A percentile compares a stretch with the other conserved stretches of the same genome.
phyloP scores from a whole-genome alignment of 2,329 filamentous ascomycete species.

The Cryphonectria carpinicola region DNA sequence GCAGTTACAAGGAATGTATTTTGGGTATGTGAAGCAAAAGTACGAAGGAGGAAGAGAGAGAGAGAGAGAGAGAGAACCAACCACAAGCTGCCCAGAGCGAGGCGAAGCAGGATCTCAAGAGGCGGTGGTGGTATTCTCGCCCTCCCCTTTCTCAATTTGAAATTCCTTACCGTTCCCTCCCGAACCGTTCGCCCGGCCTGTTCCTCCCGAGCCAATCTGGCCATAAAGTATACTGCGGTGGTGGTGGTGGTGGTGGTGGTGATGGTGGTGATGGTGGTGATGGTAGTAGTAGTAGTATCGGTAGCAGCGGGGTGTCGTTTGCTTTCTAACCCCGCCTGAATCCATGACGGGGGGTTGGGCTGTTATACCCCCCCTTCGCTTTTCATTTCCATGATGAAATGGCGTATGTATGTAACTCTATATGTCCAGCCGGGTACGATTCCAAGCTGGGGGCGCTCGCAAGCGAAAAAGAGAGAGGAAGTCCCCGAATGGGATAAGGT shows the following conservation, averaged over 20 bases:
- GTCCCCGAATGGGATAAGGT: background rate
- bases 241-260: background rate
- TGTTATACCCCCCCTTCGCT: background rate
- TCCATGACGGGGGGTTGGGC: background rate
- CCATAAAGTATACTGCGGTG: background rate
- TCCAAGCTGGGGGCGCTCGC: background rate
- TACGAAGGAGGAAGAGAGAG: background rate
- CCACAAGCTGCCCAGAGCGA: slow-evolving; percentile 5
- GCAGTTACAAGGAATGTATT: background rate
- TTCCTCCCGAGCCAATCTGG: slow-evolving; percentile 2
- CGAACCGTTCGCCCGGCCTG: slow-evolving; percentile 17
- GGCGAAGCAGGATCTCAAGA: slow-evolving; percentile 18
- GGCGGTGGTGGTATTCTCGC: slow-evolving; percentile 6
- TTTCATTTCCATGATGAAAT: background rate
- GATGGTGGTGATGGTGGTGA: background rate
- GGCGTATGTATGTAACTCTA: background rate
- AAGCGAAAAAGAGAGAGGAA: background rate
- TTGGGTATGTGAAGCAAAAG: background rate
- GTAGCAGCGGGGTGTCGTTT: background rate
- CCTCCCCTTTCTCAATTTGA: background rate
- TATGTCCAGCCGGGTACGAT: background rate
- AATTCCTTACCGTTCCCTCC: background rate
- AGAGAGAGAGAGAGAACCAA: background rate
- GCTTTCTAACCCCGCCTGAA: background rate
- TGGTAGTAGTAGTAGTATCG: background rate